Conservation (phyloP, 257 asterid species). For the Capsicum rhomboideum region DNA sequence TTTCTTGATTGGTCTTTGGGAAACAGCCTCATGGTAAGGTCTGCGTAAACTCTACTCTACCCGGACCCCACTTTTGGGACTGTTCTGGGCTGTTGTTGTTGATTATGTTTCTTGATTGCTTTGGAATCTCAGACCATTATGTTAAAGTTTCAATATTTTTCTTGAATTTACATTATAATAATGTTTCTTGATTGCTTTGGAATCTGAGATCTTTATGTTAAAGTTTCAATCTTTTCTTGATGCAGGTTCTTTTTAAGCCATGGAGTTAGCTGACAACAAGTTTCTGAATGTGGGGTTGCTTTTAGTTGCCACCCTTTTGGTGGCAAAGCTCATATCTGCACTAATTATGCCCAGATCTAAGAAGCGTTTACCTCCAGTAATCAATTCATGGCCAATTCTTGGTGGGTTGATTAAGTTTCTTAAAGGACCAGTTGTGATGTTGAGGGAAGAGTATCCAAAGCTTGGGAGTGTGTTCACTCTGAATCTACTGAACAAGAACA, state of each 20-base stretch:
- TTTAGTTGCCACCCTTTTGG: conserved; percentile 58
- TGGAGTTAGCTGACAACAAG: conserved; percentile 43
- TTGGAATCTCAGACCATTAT: too few relatives aligned
- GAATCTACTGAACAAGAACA: conserved; percentile 54
- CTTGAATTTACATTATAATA: too few relatives aligned
- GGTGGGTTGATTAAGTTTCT: conserved; percentile 71
- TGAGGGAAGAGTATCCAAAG: conserved; percentile 82
- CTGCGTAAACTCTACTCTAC: too few relatives aligned
- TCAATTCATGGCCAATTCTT: conserved; percentile 50
- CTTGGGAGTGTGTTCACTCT: conserved; percentile 90
- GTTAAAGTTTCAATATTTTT: background rate
- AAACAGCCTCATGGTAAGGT: too few relatives aligned
- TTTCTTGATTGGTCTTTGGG: too few relatives aligned
- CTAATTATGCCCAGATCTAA: conserved; percentile 69
- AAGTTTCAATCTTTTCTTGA: background rate
- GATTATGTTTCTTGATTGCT: background rate
- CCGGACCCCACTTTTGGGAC: too few relatives aligned
- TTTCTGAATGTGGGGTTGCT: conserved; percentile 56
- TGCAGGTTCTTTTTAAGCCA: background rate
- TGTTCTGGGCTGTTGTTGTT: too few relatives aligned
- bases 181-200: too few relatives aligned
- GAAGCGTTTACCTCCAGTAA: conserved; percentile 59
- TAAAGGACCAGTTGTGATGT: conserved; percentile 82
- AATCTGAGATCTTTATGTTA: background rate
- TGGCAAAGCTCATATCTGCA: conserved; percentile 49